Evolutionary conservation across 768 basidiomycete genomes (phyloP), one percentile per base, ranked within the genome.

Genomic region (Dictyophora rubrovolvata): DNA sequence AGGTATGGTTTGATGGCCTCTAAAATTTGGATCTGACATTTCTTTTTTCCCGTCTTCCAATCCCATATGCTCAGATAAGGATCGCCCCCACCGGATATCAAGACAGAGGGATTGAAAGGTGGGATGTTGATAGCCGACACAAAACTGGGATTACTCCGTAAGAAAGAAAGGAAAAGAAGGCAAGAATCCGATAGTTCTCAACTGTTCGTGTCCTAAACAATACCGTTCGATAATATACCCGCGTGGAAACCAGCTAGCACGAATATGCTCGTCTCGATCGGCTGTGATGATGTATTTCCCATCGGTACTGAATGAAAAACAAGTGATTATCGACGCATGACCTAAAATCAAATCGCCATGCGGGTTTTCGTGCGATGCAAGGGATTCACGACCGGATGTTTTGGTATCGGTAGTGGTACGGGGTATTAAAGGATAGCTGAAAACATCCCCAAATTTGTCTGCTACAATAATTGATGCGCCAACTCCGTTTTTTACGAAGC

Each of bases 401-500:
- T 46, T 62, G 21, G 11, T 48, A 37, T 70, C 28, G 47, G 64
- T n/a, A 33, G 52, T 37, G 20, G 51, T 20, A 1, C 69, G 61
- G 10, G 63, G 74, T 33, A 77, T 69, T n/a, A 88, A 71, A 0
- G 85, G 74, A 68, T 92, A 88, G 64, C 87, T 88, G 73, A 93
- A 95, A 46, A 95, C 80, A 67, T 97, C 95, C 0, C 95, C 95
- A 62, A 96, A 94, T 71, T 96, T 97, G 72, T 99, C 95, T 1
- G 91, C 83, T 12, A 90, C 82, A 1, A 97, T 69, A 60, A 99
- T 84, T 0, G 79, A 83, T 61, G 81, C 71, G 0, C 78, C 79
- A 28, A 7, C 14, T 42, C 10, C n/a, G 10, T 42, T n/a, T 12
- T 42, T 4, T 48, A 84, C 77, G 5, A 67, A 71, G 0, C 85